Base-by-base conservation (phyloP, 2,329 filamentous ascomycete species). In the Penicillium oxalicum region DNA sequence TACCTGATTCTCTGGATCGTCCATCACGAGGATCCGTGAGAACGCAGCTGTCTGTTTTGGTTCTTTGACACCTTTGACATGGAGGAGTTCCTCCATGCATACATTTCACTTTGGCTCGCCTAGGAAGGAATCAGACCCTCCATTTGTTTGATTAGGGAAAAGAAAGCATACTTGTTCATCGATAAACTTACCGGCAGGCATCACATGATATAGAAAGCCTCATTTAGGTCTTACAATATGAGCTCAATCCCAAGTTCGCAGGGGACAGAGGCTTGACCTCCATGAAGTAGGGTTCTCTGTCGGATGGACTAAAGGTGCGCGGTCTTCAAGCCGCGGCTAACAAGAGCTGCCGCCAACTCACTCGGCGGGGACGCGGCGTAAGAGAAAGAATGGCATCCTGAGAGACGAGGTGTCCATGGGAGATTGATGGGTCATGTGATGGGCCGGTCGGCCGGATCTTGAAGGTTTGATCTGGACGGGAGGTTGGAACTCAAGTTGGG, bases 41-140 rank as follows among this genome's bases (percentile, higher is more conserved):
- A 11, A 47, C 37, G 45, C 66, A 69, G n/a, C 38, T 45, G 7
- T 48, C 47, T 8, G 47, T 51, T 29, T 61, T 61, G 32, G 51
- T 43, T 28, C 60, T 61, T 42, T 60, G 53, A 32, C 66, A 69
- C 34, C 66, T 61, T 28, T 56, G 65, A 52, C 66, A 69, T 5
- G 66, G 66, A 2, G 66, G 59, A 4, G 56, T 59, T 13, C 66
- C 66, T 24, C 65, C 60, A 55, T 69, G 66, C 4, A 66, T 44
- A 35, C 66, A 69, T 45, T 68, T 69, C 40, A 69, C 66, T 44
- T 69, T 69, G 25, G 66, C 64, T 52, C 62, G 59, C 11, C 65
- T 68, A 25, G 13, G 18, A n/a, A n/a, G 5, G 2, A 18, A 28
- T 40, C 24, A 45, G 11, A 25, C 3, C 7, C 40, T 32, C 8